Evolutionary conservation across 768 basidiomycete genomes (phyloP), one percentile per base, ranked within the genome.

Genomic region (Pleurotus cornucopiae): DNA sequence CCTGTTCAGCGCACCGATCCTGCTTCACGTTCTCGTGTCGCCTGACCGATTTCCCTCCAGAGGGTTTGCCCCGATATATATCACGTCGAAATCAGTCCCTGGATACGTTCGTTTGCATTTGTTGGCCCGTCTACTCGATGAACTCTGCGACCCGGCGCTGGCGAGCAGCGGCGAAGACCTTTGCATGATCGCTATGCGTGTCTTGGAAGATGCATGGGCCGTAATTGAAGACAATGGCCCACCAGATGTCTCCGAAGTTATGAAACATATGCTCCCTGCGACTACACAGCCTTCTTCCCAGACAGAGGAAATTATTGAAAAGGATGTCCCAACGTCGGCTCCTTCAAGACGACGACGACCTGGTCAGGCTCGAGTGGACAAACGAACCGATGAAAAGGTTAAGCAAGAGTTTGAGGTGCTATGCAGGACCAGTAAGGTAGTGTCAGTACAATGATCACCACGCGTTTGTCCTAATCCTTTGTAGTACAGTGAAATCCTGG

Each of bases 41-140:
- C 58, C 71, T 3, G 65, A 73, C 18, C 76, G 79, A 20, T 68
- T 68, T 69, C 63, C 78, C 62, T 57, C 77, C 60, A 64, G 74
- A 65, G 71, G 68, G 18, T 80, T 83, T 55, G 81, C 86, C 0
- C 83, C 91, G 0, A 82, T 94, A 71, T 96, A 87, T 66, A 66
- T 96, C 53, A 79, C 86, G 1, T 92, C 91, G 1, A 64, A 72
- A 0, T 78, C 81, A 1, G 74, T 88, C 3, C 82, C 94, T 0
- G 80, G 91, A 1, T 96, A 96, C 67, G 74, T 95, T 55, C 85
- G 91, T 18, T 79, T 96, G 3, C 86, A 95, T 64, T 78, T 97
- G n/a, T 77, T 91, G 34, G 79, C 85, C 3, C 73, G 73, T 21
- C 72, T 94, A 16, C 73, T 94, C n/a, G 53, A 66, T 4, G 80